A percentile compares a stretch with the other conserved stretches of the same genome.
These are phyloP conservation scores for Begonia loranthoides DNA, from an alignment of 306 rosid species.

Conservation along the genomic window DNA sequence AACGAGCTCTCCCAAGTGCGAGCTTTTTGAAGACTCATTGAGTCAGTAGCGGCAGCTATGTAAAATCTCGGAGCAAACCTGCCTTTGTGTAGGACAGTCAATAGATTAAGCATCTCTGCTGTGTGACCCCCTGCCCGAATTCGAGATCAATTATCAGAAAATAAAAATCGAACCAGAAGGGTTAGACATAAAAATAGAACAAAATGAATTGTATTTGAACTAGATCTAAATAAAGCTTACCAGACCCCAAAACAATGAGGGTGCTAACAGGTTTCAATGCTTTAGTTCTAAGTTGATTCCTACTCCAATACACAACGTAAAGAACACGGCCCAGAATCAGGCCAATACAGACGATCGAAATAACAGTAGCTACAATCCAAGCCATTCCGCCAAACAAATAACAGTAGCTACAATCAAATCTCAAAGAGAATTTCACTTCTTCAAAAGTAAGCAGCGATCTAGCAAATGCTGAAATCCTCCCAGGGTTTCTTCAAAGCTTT, in stretches of 20 bases:
- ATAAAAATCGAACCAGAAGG: too few species aligned
- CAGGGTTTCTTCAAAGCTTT: too few species aligned
- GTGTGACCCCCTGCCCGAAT: too few species aligned
- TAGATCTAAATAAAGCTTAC: constrained; percentile 12
- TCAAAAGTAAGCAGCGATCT: too few species aligned
- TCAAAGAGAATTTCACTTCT: too few species aligned
- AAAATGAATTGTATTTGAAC: not conserved
- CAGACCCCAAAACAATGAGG: constrained; percentile 25
- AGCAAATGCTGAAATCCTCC: too few species aligned
- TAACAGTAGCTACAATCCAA: constrained; percentile 3
- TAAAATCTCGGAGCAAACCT: constrained; percentile 62
- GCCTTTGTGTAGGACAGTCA: constrained; percentile 51
- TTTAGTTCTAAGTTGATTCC: constrained; percentile 18
- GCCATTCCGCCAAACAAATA: too few species aligned
- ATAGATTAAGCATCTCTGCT: constrained; percentile 87
- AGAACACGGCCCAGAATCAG: constrained; percentile 19
- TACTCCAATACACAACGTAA: constrained; percentile 21
- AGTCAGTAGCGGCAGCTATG: constrained; percentile 78
- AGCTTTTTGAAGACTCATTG: constrained; percentile 90
- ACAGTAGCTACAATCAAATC: too few species aligned
- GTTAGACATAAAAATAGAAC: too few species aligned
- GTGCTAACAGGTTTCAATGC: constrained; percentile 16
- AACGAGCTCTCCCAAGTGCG: constrained; percentile 36
- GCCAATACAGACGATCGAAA: constrained; percentile 4
- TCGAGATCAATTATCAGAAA: too few species aligned